These are phyloP conservation scores for Calonectria henricotiae DNA, from an alignment of 2,329 filamentous ascomycete species.

Conservation along the genomic window DNA sequence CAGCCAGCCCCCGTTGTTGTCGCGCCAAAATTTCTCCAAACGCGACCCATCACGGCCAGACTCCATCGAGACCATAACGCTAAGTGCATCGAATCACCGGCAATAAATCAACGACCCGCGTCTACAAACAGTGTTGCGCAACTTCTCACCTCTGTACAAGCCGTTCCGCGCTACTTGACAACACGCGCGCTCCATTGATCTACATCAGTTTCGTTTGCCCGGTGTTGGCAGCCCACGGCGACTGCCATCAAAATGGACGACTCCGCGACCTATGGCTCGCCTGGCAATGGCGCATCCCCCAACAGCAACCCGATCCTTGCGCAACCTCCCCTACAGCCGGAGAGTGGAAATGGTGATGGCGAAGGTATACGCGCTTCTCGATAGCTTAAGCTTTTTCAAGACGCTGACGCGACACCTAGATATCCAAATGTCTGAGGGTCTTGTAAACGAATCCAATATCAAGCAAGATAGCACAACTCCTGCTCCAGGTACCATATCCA, in stretches of 20 bases:
- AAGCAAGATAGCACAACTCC: slow-evolving; percentile 76
- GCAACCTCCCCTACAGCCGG: slow-evolving; percentile 69
- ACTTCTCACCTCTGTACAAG: slow-evolving; percentile 23
- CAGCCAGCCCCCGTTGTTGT: slow-evolving; percentile 45
- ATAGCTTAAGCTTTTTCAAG: slow-evolving; percentile 12
- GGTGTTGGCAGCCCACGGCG: slow-evolving; percentile 38
- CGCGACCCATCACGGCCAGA: slow-evolving; percentile 53
- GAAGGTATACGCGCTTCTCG: slow-evolving; percentile 63
- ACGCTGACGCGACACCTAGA: slow-evolving; percentile 63
- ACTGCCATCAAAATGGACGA: slow-evolving; percentile 70
- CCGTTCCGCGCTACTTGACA: slow-evolving; percentile 36
- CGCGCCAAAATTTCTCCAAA: slow-evolving; percentile 62
- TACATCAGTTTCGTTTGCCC: slow-evolving; percentile 34
- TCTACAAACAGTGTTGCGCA: slow-evolving; percentile 30
- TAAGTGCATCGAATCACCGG: slow-evolving; percentile 44
- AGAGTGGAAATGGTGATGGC: slow-evolving; percentile 59
- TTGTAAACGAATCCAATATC: slow-evolving; percentile 65
- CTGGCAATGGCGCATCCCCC: slow-evolving; percentile 71
- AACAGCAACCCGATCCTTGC: slow-evolving; percentile 71
- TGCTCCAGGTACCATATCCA: slow-evolving; percentile 68
- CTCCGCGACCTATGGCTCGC: slow-evolving; percentile 72
- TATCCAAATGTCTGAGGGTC: slow-evolving; percentile 74
- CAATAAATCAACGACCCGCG: slow-evolving; percentile 35
- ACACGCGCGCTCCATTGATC: slow-evolving; percentile 42
- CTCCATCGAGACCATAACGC: slow-evolving; percentile 53